A percentile compares a stretch with the other conserved stretches of the same genome.
phyloP scores from a whole-genome alignment of 2,329 filamentous ascomycete genomes.

The Aspergillus sojae region DNA sequence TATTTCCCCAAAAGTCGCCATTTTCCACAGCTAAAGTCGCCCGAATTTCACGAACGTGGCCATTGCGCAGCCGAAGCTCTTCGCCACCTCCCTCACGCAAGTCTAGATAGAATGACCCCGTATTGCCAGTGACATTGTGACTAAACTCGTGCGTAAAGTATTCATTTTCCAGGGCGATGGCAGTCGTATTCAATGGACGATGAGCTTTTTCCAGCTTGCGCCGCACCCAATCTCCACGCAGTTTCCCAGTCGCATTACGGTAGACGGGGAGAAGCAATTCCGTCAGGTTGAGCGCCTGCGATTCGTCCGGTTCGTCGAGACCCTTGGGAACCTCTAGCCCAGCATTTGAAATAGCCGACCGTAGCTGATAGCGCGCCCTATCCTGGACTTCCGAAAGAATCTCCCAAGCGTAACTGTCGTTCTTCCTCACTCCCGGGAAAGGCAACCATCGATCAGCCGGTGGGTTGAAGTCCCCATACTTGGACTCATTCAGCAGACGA shows the following conservation, averaged over 20 bases:
- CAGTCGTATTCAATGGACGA: conserved; percentile 64
- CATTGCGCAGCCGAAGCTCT: conserved; percentile 42
- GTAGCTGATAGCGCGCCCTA: conserved; percentile 62
- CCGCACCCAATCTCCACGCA: conserved; percentile 76
- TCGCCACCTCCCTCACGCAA: conserved; percentile 60
- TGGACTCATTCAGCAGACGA: conserved; percentile 52
- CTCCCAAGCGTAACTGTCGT: conserved; percentile 78
- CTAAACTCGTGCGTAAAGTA: conserved; percentile 71
- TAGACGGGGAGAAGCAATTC: conserved; percentile 61
- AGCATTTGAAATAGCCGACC: conserved; percentile 33
- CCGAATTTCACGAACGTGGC: conserved; percentile 68
- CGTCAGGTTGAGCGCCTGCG: conserved; percentile 38
- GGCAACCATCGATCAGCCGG: conserved; percentile 60
- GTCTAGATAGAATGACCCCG: conserved; percentile 70
- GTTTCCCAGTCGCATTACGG: conserved; percentile 74
- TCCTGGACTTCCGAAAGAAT: conserved; percentile 68
- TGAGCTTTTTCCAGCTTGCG: conserved; percentile 53
- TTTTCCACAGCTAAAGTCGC: conserved; percentile 75
- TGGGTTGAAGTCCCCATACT: conserved; percentile 56
- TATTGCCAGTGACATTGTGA: conserved; percentile 75
- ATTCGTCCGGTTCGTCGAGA: conserved; percentile 28
- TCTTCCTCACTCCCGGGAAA: conserved; percentile 73
- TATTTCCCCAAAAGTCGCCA: conserved; percentile 67
- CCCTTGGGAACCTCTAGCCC: conserved; percentile 34
- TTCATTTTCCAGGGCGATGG: conserved; percentile 64